These are phyloP conservation scores for Pistacia vera DNA, from an alignment of 345 rosid genomes.

Conservation along the genomic window DNA sequence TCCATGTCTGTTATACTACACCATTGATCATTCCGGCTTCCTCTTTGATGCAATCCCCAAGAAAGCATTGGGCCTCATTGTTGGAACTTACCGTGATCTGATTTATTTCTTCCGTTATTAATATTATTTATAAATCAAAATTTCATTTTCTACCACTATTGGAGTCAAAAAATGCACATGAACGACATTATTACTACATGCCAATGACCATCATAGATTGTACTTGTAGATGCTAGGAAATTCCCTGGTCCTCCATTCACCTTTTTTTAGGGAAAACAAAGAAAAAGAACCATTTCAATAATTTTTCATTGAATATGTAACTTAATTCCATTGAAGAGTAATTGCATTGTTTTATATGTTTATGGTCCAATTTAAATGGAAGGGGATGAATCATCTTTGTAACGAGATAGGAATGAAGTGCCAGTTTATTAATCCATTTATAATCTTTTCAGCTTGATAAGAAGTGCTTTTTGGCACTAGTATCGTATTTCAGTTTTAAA, in stretches of 20 bases:
- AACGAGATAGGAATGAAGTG: background rate
- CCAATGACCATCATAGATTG: conserved; percentile 21
- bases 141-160: conserved; percentile 22
- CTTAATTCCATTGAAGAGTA: conserved; percentile 13
- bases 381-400: background rate
- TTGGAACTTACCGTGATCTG: conserved; percentile 28
- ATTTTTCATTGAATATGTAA: conserved; percentile 27
- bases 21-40: conserved; percentile 20
- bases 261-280: background rate
- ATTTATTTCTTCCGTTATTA: conserved; percentile 20
- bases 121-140: conserved; percentile 20
- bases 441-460: background rate
- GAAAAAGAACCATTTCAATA: conserved; percentile 17
- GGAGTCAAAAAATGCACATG: conserved; percentile 27
- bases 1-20: conserved; percentile 1
- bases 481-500: background rate
- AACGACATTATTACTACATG: conserved; percentile 12
- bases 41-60: conserved; percentile 13
- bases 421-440: too few species aligned
- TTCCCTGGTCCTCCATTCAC: conserved; percentile 16
- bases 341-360: conserved; percentile 5
- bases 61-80: conserved; percentile 16
- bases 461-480: background rate
- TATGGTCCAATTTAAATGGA: background rate
- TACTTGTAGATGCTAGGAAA: conserved; percentile 22